A percentile compares a stretch with the other conserved stretches of the same genome.
Evolutionary conservation across 148 eudicot species (phyloP).

Genomic region (Tetragonia tetragonoides): DNA sequence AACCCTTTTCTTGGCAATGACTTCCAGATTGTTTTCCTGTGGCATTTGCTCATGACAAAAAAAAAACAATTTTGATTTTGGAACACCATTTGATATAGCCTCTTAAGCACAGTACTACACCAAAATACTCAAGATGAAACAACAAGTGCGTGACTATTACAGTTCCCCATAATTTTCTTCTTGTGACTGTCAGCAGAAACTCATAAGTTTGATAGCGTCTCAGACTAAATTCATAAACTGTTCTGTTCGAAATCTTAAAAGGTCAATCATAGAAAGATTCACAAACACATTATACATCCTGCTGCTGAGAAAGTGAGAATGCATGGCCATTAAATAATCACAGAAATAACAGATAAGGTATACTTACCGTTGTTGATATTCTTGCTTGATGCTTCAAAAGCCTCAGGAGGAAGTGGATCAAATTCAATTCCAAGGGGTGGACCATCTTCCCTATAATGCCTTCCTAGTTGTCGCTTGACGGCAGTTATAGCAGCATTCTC

Average conservation of each 20-base stretch:
- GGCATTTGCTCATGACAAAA: background rate
- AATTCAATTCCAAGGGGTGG: slow-evolving; percentile 84
- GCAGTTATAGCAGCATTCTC: slow-evolving; percentile 88
- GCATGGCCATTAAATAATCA: background rate
- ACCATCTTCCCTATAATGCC: slow-evolving; percentile 73
- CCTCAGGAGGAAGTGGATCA: slow-evolving; percentile 91
- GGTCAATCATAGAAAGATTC: background rate
- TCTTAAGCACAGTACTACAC: background rate
- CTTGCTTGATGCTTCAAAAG: slow-evolving; percentile 66
- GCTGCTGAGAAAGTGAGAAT: background rate
- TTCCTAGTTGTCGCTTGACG: slow-evolving; percentile 88
- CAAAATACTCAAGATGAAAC: background rate
- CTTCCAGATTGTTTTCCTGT: background rate
- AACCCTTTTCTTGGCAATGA: too few species aligned
- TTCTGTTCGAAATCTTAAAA: background rate
- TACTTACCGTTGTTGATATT: slow-evolving; percentile 46
- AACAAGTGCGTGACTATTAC: background rate
- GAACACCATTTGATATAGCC: background rate
- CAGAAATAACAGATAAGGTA: background rate
- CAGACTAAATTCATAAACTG: background rate
- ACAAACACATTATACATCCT: background rate
- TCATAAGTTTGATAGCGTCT: background rate
- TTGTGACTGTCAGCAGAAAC: background rate
- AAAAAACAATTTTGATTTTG: background rate
- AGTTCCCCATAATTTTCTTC: background rate